These are phyloP conservation scores for Rhizoclosmatium sp. DNA, from an alignment of 192 early-diverging fungal species.

Conservation along the genomic window DNA sequence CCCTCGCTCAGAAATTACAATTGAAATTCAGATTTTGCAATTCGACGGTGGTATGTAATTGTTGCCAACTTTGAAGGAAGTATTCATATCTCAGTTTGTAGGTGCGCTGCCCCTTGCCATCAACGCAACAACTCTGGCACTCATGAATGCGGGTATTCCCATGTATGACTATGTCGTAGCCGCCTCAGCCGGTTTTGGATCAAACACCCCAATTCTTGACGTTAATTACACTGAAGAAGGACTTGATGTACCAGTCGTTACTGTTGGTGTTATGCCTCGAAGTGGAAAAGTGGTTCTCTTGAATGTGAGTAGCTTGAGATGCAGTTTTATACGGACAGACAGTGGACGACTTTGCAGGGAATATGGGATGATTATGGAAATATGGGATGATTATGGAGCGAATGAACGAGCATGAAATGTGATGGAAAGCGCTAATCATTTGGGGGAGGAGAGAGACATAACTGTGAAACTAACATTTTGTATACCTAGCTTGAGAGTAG, in stretches of 20 bases:
- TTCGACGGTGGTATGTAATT: conserved; percentile 81
- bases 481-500: conserved; percentile 79
- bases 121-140: conserved; percentile 62
- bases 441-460: no score
- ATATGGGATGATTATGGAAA: no score
- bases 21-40: conserved; percentile 92
- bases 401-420: no score
- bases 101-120: conserved; percentile 71
- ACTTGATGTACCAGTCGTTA: conserved; percentile 85
- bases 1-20: conserved; percentile 90
- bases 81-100: conserved; percentile 26
- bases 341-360: no score
- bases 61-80: conserved; percentile 29
- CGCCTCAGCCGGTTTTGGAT: conserved; percentile 78
- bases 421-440: no score
- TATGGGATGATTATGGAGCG: no score
- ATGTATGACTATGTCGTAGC: conserved; percentile 82
- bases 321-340: no score
- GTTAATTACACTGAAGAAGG: conserved; percentile 90
- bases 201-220: conserved; percentile 79
- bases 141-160: conserved; percentile 87
- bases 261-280: conserved; percentile 84
- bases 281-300: conserved; percentile 84
- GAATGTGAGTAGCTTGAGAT: conserved; percentile 59
- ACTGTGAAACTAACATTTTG: neutral